These are phyloP conservation scores for Moricandia moricandioides DNA, from an alignment of 345 rosid species.

Conservation along the genomic window DNA sequence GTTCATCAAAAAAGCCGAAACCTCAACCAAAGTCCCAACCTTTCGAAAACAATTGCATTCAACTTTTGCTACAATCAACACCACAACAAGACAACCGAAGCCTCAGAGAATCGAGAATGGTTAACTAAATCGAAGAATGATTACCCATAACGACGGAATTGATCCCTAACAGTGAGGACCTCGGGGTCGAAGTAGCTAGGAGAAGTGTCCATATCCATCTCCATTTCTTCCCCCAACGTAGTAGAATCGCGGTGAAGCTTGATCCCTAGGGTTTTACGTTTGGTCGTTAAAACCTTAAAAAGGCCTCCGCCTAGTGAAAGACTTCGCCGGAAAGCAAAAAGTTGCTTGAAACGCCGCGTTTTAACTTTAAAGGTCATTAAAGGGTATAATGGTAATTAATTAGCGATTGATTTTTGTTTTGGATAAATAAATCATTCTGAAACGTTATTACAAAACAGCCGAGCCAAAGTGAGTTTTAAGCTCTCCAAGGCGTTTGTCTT, in stretches of 20 bases:
- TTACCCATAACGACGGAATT: slow-evolving; percentile 92
- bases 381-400: too few species aligned
- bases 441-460: too few species aligned
- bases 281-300: too few species aligned
- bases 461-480: too few species aligned
- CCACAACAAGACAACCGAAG: too few species aligned
- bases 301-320: too few species aligned
- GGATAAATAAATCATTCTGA: too few species aligned
- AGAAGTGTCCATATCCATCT: slow-evolving; percentile 75
- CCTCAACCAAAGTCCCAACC: background rate
- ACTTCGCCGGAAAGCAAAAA: too few species aligned
- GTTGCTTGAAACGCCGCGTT: too few species aligned
- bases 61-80: background rate
- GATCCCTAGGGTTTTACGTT: slow-evolving; percentile 10
- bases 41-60: background rate
- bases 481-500: too few species aligned
- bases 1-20: slow-evolving; percentile 8
- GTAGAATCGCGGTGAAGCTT: slow-evolving; percentile 17
- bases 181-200: slow-evolving; percentile 72
- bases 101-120: slow-evolving; percentile 20
- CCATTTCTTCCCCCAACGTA: slow-evolving; percentile 43
- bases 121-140: background rate
- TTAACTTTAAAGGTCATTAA: too few species aligned
- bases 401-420: too few species aligned
- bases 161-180: slow-evolving; percentile 62